Evolutionary conservation across 305 asterid genomes (phyloP).

Genomic region (Petunia hybrid): DNA sequence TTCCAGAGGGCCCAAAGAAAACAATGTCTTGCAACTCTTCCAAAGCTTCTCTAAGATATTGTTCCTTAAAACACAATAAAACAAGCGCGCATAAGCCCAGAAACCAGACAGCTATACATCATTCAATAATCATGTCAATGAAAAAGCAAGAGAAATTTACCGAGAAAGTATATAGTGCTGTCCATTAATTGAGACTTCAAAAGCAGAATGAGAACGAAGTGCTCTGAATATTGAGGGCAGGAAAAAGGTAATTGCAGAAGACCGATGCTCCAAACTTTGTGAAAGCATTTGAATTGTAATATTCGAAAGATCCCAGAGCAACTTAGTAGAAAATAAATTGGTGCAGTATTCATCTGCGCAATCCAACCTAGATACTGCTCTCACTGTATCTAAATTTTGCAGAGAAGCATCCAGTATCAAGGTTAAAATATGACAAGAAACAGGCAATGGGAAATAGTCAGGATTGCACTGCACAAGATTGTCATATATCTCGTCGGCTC

Average conservation of each 20-base stretch:
- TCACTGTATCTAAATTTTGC: constrained; percentile 42
- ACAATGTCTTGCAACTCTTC: constrained; percentile 75
- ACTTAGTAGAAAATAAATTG: constrained; percentile 61
- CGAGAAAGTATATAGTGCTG: constrained; percentile 58
- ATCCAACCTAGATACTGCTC: constrained; percentile 42
- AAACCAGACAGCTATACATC: constrained; percentile 20
- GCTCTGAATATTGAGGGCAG: constrained; percentile 81
- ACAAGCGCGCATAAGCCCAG: constrained; percentile 2
- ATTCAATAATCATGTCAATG: background rate
- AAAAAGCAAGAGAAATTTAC: constrained; percentile 48
- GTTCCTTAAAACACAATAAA: constrained; percentile 59
- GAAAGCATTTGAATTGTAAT: constrained; percentile 71
- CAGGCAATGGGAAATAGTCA: constrained; percentile 60
- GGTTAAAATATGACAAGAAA: constrained; percentile 75
- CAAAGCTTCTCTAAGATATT: constrained; percentile 63
- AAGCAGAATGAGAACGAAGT: constrained; percentile 49
- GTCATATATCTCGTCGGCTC: constrained; percentile 36
- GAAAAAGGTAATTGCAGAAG: constrained; percentile 71
- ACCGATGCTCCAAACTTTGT: constrained; percentile 74
- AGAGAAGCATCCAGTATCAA: constrained; percentile 67
- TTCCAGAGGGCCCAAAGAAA: constrained; percentile 75
- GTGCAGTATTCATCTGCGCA: constrained; percentile 44
- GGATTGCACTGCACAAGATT: constrained; percentile 45
- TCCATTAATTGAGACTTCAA: constrained; percentile 62
- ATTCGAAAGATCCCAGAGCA: constrained; percentile 85